Evolutionary conservation across 306 rosid species (phyloP).

Genomic region (Prunus fruticosa): DNA sequence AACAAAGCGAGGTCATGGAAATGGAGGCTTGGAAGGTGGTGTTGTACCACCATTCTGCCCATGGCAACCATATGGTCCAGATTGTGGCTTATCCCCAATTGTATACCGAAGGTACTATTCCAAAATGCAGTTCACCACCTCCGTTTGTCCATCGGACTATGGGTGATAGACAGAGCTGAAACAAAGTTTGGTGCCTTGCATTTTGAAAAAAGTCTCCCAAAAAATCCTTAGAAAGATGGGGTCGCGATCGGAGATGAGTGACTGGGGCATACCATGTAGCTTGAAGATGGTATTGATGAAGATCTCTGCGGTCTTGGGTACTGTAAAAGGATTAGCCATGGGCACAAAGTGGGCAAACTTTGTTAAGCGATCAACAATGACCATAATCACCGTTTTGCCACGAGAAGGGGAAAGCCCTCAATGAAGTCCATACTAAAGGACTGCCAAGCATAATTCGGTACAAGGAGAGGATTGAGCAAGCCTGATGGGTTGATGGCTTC

Average conservation of each 20-base stretch:
- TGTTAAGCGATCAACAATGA: too few relatives aligned
- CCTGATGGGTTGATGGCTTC: not conserved
- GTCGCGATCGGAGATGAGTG: not conserved
- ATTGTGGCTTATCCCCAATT: not conserved
- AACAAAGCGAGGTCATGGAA: not conserved
- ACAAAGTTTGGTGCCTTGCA: not conserved
- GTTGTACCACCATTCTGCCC: not conserved
- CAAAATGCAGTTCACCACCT: not conserved
- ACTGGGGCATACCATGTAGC: not conserved
- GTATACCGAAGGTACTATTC: not conserved
- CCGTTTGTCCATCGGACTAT: not conserved
- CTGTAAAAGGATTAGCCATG: too few relatives aligned
- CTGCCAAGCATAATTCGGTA: not conserved
- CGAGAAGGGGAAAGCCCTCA: not conserved
- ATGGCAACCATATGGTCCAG: not conserved
- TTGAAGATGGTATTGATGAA: not conserved
- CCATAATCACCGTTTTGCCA: not conserved
- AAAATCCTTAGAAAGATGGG: not conserved
- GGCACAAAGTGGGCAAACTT: too few relatives aligned
- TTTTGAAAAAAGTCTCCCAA: not conserved
- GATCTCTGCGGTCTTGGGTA: not conserved
- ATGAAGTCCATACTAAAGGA: too few relatives aligned
- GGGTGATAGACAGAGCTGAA: not conserved
- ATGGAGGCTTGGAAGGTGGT: not conserved
- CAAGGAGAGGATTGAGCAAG: too few relatives aligned